Base-by-base conservation (phyloP, 2,329 filamentous ascomycete genomes). In the Calonectria leucothoes region DNA sequence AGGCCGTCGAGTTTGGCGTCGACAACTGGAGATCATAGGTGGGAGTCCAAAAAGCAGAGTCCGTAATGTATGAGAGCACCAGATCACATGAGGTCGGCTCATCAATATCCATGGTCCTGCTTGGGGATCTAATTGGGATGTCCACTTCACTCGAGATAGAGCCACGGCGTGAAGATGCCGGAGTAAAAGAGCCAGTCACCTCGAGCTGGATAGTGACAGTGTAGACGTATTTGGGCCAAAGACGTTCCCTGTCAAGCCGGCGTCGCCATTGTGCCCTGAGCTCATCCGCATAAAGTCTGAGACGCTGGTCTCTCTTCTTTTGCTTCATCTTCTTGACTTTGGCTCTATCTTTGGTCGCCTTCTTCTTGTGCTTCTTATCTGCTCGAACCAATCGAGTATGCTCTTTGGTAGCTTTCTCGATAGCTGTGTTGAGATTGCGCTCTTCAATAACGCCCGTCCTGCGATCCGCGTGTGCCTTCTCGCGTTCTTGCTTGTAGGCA, bases 21-120 rank as follows among this genome's bases (percentile, higher is more conserved):
- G 87, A 90, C n/a, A 94, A 86, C 66, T 88, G 87, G 48, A 93
- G 82, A 76, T 93, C 91, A 80, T 93, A 93, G 69, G 87, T 89
- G 3, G 92, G 90, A 0, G 84, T 83, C 91, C 92, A 93, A 73
- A 84, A 89, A 0, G 91, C 91, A 1, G 87, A 86, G 10, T 85
- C 84, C 0, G 91, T 91, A 42, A 92, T 87, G 78, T 93, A 93
- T 0, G 88, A 90, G n/a, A 93, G 78, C 4, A 88, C 85, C 8
- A 93, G 81, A 66, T 88, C 84, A 79, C 88, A 89, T 5, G 72
- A 64, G 0, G 70, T 59, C 1, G 57, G 8, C 52, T 82, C 57
- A 64, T 72, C 79, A 1, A 69, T 64, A 1, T 76, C 77, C 5
- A 72, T 64, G 3, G 69, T 78, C 48, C 76, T 76, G 39, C 66